Base-by-base conservation (phyloP, 2,329 filamentous ascomycete genomes). In the Rosellinia necatrix region DNA sequence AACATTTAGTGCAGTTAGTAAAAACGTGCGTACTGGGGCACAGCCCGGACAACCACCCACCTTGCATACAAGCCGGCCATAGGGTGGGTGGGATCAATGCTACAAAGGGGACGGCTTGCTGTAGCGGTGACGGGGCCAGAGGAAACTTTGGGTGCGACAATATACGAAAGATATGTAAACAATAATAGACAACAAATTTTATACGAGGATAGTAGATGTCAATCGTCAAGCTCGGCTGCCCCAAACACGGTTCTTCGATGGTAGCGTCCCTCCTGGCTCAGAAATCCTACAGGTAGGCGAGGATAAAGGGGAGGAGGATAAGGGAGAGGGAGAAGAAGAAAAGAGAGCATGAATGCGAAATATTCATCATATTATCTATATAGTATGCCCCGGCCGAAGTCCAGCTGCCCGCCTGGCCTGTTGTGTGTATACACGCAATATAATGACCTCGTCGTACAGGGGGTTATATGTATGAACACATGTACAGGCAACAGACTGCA, bases 371-470 rank as follows among this genome's bases (percentile, higher is more conserved):
- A 62, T 58, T 63, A n/a, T n/a, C n/a, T n/a, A n/a, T n/a, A n/a
- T n/a, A 58, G 62, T 59, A 62, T 53, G 53, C 55, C 61, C 59
- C 58, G 58, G n/a, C n/a, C n/a, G n/a, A n/a, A 65, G 53, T 59
- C 61, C 54, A n/a, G n/a, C 43, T 56, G 3, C 24, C 8, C 7
- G 59, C 55, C 56, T 59, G 41, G 57, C 51, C 58, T 61, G 64
- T 64, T 60, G 51, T 58, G 53, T 51, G 35, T 38, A 48, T 35
- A 64, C 59, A 65, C 37, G 61, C 59, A 65, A 60, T 64, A 66
- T 66, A 63, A 66, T 61, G 55, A 62, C 54, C 46, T 60, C 44
- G 68, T 70, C 38, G 65, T 56, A 70, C 68, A 70, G 63, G 64
- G 64, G 55, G 56, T 43, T 21, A 62, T 49, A 49, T 52, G 60